Base-by-base conservation (phyloP, 192 early-diverging fungal genomes). In the Coemansia sp. region DNA sequence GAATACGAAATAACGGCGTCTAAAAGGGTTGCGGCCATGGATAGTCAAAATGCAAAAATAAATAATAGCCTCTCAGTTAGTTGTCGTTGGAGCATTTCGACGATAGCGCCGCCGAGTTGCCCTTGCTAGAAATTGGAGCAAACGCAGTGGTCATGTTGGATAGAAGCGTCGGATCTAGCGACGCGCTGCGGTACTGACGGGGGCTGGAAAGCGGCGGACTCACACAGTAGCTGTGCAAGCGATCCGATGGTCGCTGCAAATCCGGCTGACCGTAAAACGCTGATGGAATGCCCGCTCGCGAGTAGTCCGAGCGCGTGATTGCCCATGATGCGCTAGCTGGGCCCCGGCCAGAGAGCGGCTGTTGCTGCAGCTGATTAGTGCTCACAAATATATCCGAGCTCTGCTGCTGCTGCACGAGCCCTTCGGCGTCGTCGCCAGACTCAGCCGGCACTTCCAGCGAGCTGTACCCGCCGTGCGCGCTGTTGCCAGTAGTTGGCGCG, bases 151-250 rank as follows among this genome's bases (percentile, higher is more conserved):
- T 65, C 62, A 75, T 38, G 36, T 45, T 59, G 1, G 66, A 47
- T 10, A 75, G 66, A 23, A 75, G 49, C 1, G 72, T 58, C 1
- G 72, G 72, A 23, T 75, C 72, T 25, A 75, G 58, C 0, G 72
- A 75, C 21, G 62, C 34, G 41, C 72, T 75, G 51, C 72, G 65
- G 39, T 64, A 46, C 32, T 40, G 23, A 12, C 32, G 43, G 35
- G 45, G 31, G 23, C 10, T 55, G 6, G 26, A 43, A 2, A 25
- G 12, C 17, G 43, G 44, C 21, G 44, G 53, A 21, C 21, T 61
- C 15, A 75, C 48, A 11, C 58, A 66, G 36, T 75, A 75, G 54
- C 57, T 64, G 45, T 34, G 52, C 53, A 68, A n/a, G 7, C 54
- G 48, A 23, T 38, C 52, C 2, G 52, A 44, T 5, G 22, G 31